Base-by-base conservation (phyloP, 2,329 filamentous ascomycete genomes). In the Penicillium psychrosexuale region DNA sequence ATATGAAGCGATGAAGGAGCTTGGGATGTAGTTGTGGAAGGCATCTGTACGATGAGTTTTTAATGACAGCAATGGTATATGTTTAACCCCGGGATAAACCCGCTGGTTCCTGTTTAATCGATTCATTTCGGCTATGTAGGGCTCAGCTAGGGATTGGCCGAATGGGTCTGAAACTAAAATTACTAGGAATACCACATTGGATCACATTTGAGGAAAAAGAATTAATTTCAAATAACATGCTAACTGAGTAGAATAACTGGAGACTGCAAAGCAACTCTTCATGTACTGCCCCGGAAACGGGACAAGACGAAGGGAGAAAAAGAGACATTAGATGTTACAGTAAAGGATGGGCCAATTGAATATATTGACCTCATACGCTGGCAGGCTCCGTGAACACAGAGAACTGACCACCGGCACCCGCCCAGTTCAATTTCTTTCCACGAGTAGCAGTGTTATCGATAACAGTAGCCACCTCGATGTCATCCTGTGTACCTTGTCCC, bases 371-470 rank as follows among this genome's bases (percentile, higher is more conserved):
- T 64, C 43, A 68, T 37, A 56, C 24, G 36, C 44, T 59, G 13
- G 61, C 65, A 34, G 69, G 64, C 40, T 66, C 72, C 2, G 74
- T 75, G 47, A 77, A 69, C 13, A 77, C 69, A 11, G 74, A 77
- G 64, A 75, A 97, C 69, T 97, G 92, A 5, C 91, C 91, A 61
- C 93, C 92, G n/a, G 88, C 88, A 40, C 89, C 90, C n/a, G 89
- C 89, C 74, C 82, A 90, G 33, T 85, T 80, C 40, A 97, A 80
- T 72, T 86, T 85, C 75, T 88, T 86, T 39, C 84, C 89, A 30
- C 85, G 82, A 28, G 94, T 83, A 39, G 91, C 91, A 12, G 86
- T 89, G 77, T 96, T 96, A 67, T 95, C 89, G 53, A 97, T 89
- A 46, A 87, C 67, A 0, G 88, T 94, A 0, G 92, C 90, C 24